Evolutionary conservation across 2,329 filamentous ascomycete genomes (phyloP).

Genomic region (Arthrobotrys entomopaga): DNA sequence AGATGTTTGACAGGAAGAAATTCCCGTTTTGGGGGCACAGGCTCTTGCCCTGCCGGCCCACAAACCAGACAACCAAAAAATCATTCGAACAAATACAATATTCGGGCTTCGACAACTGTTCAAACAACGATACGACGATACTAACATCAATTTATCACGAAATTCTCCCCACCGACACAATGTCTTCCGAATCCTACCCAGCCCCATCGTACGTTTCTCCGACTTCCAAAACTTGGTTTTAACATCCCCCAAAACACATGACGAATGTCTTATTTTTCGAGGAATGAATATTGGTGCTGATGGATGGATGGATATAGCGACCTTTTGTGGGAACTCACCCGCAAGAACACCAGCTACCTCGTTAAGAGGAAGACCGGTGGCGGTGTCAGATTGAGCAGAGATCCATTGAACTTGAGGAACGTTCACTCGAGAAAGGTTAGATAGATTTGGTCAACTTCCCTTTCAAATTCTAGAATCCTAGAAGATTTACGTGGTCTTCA

Average conservation of each 20-base stretch:
- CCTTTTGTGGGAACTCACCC: conserved; percentile 65
- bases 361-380: conserved; percentile 85
- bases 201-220: conserved; percentile 37
- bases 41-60: conserved; percentile 54
- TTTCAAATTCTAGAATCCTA: conserved; percentile 20
- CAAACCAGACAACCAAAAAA: conserved; percentile 44
- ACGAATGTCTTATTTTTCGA: too few species aligned
- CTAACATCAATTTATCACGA: conserved; percentile 32
- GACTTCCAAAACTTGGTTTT: background rate
- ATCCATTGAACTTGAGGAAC: conserved; percentile 93
- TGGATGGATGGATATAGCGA: conserved; percentile 36
- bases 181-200: conserved; percentile 33
- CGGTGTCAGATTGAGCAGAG: conserved; percentile 88
- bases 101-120: conserved; percentile 36
- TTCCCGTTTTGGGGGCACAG: conserved; percentile 24
- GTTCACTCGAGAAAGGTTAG: conserved; percentile 85
- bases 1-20: conserved; percentile 22
- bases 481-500: conserved; percentile 19
- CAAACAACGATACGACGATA: conserved; percentile 18
- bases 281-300: conserved; percentile 33
- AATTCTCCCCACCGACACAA: conserved; percentile 26
- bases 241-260: conserved; percentile 2
- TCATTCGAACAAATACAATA: conserved; percentile 38
- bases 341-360: conserved; percentile 87
- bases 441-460: background rate